These are phyloP conservation scores for Bruguiera gymnorhiza DNA, from an alignment of 345 rosid genomes.

Conservation along the genomic window DNA sequence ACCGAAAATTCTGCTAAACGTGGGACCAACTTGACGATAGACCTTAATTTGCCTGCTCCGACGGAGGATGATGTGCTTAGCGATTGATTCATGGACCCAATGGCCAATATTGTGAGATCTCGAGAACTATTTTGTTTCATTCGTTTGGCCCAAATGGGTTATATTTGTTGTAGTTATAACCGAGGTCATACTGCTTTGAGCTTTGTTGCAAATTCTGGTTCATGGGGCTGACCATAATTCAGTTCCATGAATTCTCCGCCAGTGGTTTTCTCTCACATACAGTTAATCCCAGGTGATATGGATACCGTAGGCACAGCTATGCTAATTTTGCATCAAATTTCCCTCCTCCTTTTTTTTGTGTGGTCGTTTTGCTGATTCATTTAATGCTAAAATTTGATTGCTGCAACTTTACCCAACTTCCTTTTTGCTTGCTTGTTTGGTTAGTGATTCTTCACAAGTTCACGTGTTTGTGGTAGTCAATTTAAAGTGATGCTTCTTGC, in stretches of 20 bases:
- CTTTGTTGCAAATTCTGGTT: neutral
- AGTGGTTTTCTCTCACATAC: no score
- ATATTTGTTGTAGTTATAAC: neutral
- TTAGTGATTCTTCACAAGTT: constrained; percentile 1
- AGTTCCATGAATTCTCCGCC: constrained; percentile 17
- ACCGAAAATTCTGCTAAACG: constrained; percentile 6
- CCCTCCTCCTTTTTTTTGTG: neutral
- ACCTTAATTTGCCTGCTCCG: constrained; percentile 39
- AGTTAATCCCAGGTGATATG: no score
- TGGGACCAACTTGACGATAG: constrained; percentile 13
- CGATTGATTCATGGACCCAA: constrained; percentile 5
- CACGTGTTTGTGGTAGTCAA: constrained; percentile 16
- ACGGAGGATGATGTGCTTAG: constrained; percentile 34
- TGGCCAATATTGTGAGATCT: constrained; percentile 14
- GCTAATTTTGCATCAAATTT: no score
- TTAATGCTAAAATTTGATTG: constrained; percentile 20
- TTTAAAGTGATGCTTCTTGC: constrained; percentile 1
- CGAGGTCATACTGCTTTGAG: neutral
- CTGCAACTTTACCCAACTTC: constrained; percentile 8
- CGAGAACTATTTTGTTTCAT: neutral
- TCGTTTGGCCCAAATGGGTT: neutral
- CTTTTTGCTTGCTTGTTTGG: neutral
- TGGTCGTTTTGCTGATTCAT: constrained; percentile 7
- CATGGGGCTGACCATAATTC: constrained; percentile 1
- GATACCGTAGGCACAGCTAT: no score